Conservation (phyloP, 1,284 basidiomycete species). For the Laetiporus sulphureus region DNA sequence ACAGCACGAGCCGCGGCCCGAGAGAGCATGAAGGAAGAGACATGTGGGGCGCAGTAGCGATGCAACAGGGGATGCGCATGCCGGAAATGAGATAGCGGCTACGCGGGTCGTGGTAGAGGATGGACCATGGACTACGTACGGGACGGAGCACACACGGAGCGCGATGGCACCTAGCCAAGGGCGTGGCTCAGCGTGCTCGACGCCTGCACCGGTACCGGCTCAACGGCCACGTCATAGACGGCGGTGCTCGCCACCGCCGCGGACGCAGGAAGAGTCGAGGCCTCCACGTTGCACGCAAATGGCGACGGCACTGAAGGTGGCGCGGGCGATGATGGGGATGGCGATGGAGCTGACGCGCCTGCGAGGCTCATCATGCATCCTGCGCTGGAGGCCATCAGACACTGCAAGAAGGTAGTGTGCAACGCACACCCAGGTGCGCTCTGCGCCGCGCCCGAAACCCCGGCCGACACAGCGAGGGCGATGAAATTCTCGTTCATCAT, state of each 20-base stretch:
- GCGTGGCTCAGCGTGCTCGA: conserved; percentile 18
- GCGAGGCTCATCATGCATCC: background rate
- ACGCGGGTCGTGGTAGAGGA: too few species aligned
- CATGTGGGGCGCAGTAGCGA: too few species aligned
- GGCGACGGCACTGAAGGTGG: background rate
- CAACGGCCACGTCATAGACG: conserved; percentile 1
- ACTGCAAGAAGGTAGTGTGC: conserved; percentile 18
- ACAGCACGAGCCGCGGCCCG: too few species aligned
- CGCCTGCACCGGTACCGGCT: conserved; percentile 7
- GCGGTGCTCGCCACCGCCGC: background rate
- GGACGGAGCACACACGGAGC: too few species aligned
- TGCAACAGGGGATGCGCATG: too few species aligned
- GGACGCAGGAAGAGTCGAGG: background rate
- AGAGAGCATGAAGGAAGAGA: too few species aligned
- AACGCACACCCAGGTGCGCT: conserved; percentile 15
- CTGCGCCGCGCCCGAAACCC: conserved; percentile 1
- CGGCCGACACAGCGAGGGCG: too few species aligned
- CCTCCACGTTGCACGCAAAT: conserved; percentile 1
- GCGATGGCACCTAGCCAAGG: conserved; percentile 15
- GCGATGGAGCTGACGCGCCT: too few species aligned
- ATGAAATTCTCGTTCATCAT: too few species aligned
- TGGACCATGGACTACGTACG: too few species aligned
- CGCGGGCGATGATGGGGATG: too few species aligned
- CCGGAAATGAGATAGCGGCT: too few species aligned
- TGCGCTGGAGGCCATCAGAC: conserved; percentile 7